Base-by-base conservation (phyloP, 345 rosid species). In the Aquilaria malaccensis region DNA sequence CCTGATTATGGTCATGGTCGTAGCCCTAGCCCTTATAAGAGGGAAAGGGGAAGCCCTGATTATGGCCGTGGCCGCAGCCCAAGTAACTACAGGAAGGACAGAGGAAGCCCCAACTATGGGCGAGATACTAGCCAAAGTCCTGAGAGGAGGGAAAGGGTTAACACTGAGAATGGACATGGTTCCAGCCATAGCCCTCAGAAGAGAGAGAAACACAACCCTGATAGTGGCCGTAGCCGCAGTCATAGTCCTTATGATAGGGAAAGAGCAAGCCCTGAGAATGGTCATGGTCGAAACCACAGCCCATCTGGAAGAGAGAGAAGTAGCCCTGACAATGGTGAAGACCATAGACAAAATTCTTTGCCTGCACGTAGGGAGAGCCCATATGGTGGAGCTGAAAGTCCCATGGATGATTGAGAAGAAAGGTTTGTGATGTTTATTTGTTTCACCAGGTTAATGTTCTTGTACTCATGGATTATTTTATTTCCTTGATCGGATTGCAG, bases 1-100 rank as follows among this genome's bases (percentile, higher is more conserved):
- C 99, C 97, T 58, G 97, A 94, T 67, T 87, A 94, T 74, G 97
- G 97, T 7, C 90, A 94, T 74, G 97, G 97, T 7, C 90, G 80
- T 67, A 95, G 95, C 50, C 72, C 80, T 58, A 86, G 87, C 72
- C 94, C 81, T 45, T 67, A 80, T 69, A 62, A 69, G 30, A 84
- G 76, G 63, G 91, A 81, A 50, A 81, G 95, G 70, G 83, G 67
- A 30, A 89, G 96, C 69, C 93, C 93, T 69, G 86, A 85, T 62
- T 88, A 89, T 76, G 93, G 91, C n/a, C 86, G 79, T 58, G 82
- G 63, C 50, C 73, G 77, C 45, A 82, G 91, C 74, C 78, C 82
- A 6, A 77, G 83, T 62, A 83, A 83, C 47, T 73, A 83, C 62
- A 79, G 57, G 73, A 80, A 83, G 60, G 83, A 77, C 2, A 87